Evolutionary conservation across 768 basidiomycete species (phyloP).

Genomic region (Naganishia vishniacii): DNA sequence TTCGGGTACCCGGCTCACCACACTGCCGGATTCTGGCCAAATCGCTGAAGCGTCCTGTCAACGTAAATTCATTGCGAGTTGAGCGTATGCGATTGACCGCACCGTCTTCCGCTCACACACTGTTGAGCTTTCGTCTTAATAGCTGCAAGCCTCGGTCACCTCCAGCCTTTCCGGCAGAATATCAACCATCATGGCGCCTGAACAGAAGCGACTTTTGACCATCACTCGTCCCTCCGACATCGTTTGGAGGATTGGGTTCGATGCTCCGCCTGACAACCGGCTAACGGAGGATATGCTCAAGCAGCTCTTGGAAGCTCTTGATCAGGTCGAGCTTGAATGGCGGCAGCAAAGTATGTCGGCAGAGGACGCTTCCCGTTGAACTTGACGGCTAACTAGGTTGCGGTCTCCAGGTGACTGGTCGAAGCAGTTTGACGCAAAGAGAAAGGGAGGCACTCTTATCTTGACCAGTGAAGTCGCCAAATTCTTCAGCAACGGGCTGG

Average conservation of each 20-base stretch:
- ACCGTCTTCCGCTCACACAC: too few species aligned
- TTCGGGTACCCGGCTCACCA: too few species aligned
- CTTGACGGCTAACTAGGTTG: neutral
- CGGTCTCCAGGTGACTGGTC: constrained; percentile 12
- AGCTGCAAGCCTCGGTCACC: too few species aligned
- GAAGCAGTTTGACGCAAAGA: constrained; percentile 29
- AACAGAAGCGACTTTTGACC: constrained; percentile 24
- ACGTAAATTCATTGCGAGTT: too few species aligned
- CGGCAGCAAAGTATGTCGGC: constrained; percentile 27
- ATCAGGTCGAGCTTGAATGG: constrained; percentile 48
- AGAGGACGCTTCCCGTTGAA: neutral
- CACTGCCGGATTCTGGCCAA: too few species aligned
- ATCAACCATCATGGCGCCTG: neutral
- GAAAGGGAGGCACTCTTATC: constrained; percentile 41
- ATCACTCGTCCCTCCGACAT: constrained; percentile 34
- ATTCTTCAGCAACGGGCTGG: constrained; percentile 50
- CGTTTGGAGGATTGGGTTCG: constrained; percentile 42
- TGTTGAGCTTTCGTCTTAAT: too few species aligned
- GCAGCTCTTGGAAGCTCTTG: constrained; percentile 39
- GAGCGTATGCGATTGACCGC: too few species aligned
- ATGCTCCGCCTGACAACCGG: constrained; percentile 49
- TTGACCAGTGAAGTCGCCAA: constrained; percentile 40
- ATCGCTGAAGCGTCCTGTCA: too few species aligned
- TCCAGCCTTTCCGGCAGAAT: neutral
- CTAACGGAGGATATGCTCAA: constrained; percentile 45